These are phyloP conservation scores for Erodium moschatum DNA, from an alignment of 441 rosid genomes.

Conservation along the genomic window DNA sequence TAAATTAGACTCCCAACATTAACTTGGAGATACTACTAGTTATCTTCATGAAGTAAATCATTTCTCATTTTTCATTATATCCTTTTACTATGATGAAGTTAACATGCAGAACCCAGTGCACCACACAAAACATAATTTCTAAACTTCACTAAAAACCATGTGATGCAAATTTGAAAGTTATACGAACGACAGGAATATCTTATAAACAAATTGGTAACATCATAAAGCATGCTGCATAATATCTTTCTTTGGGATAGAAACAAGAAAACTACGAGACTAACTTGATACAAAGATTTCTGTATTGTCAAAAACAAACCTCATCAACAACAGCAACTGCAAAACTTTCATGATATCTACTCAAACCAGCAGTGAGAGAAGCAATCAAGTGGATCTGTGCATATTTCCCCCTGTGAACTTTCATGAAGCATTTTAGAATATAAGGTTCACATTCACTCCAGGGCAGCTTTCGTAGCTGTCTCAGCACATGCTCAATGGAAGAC, in stretches of 20 bases:
- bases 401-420: slow-evolving; percentile 95
- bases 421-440: slow-evolving; percentile 88
- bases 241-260: background rate
- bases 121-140: background rate
- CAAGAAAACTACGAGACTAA: slow-evolving; percentile 11
- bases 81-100: background rate
- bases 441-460: slow-evolving; percentile 95
- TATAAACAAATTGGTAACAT: background rate
- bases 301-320: slow-evolving; percentile 52
- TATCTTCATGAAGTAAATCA: background rate
- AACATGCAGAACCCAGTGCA: background rate
- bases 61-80: background rate
- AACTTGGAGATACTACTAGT: background rate
- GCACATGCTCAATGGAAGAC: slow-evolving; percentile 80
- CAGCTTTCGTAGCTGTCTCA: slow-evolving; percentile 94
- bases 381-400: slow-evolving; percentile 94
- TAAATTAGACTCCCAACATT: background rate
- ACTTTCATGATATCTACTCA: slow-evolving; percentile 96
- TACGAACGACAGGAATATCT: background rate
- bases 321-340: slow-evolving; percentile 98
- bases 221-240: background rate
- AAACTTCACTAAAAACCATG: background rate
- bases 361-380: slow-evolving; percentile 95
- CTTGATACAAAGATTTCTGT: background rate
- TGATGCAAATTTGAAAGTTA: slow-evolving; percentile 3